Evolutionary conservation across 768 basidiomycete genomes (phyloP), one percentile per base, ranked within the genome.

Genomic region (Boletus rufocinnamomeus): DNA sequence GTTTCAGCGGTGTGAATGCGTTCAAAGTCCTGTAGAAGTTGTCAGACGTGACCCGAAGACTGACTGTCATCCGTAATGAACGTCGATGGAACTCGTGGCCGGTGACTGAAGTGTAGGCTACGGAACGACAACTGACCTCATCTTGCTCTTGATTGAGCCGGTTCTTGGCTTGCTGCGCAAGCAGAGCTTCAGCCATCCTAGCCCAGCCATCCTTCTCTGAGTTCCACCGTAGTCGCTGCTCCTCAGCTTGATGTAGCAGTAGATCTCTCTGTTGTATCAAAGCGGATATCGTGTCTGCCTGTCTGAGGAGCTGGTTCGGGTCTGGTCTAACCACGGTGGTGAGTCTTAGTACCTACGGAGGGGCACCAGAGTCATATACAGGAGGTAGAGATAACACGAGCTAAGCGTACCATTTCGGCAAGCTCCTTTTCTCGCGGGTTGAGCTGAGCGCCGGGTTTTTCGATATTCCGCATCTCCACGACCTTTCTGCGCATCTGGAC

Each of bases 171-270:
- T 81, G 69, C 43, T 73, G 82, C 3, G 76, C 67, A 55, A 88
- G 76, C 37, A 91, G 75, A 9, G 86, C 87, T 61, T 91, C 88
- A 1, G 87, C 82, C 63, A 80, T 83, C 55, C 89, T 76, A 6
- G 78, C 80, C 86, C 88, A 91, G 3, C 80, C 76, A 17, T 83
- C 82, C 63, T 80, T 79, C 69, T 91, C 88, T 2, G 82, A 78
- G 34, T 82, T 74, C 85, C 85, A 88, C 38, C 81, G 77, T 8
- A 76, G 74, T n/a, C 80, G 78, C 56, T 89, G 84, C 54, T 88
- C 84, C 43, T 83, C 79, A 8, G 78, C 74, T 41, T 83, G 80
- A 23, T 69, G 71, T 3, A 83, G 59, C 14, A 90, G 64, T 57
- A 82, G 80, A 64, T 89, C 83, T 14, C 86, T 80, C 63, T 91